phyloP scores from a whole-genome alignment of 169 alveolate species.

The Theileria annulata region DNA sequence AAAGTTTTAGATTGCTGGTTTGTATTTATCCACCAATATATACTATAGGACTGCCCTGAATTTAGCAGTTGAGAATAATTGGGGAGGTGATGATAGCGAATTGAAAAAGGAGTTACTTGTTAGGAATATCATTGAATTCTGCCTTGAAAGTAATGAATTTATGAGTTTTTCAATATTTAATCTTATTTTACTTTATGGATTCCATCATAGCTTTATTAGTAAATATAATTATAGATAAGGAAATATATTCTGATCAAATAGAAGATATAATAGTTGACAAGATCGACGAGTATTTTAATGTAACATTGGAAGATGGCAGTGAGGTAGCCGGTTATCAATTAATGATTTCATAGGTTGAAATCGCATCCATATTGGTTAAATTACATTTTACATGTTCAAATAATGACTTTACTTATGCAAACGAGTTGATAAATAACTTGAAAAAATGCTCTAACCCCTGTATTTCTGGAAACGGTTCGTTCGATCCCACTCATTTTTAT shows the following conservation, averaged over 20 bases:
- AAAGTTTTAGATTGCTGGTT: slow-evolving; percentile 65
- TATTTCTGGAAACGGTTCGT: slow-evolving; percentile 10
- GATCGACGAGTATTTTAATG: slow-evolving; percentile 52
- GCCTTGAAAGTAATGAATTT: slow-evolving; percentile 35
- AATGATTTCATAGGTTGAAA: slow-evolving; percentile 36
- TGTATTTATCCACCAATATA: background rate
- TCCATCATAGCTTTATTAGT: background rate
- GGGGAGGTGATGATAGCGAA: slow-evolving; percentile 57
- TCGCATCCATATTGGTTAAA: slow-evolving; percentile 42
- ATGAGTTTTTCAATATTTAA: background rate
- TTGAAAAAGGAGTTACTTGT: slow-evolving; percentile 35
- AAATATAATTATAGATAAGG: slow-evolving; percentile 22
- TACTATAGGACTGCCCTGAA: slow-evolving; percentile 67
- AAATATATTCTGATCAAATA: slow-evolving; percentile 49
- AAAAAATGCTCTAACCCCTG: slow-evolving; percentile 27
- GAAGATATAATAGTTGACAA: slow-evolving; percentile 47
- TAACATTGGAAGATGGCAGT: slow-evolving; percentile 55
- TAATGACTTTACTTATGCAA: slow-evolving; percentile 43
- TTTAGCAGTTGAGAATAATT: slow-evolving; percentile 61
- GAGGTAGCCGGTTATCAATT: slow-evolving; percentile 35
- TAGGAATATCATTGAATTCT: slow-evolving; percentile 37
- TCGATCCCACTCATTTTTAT: background rate
- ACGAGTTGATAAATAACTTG: slow-evolving; percentile 38
- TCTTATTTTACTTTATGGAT: background rate
- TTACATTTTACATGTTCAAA: slow-evolving; percentile 42